Evolutionary conservation across 2,329 filamentous ascomycete genomes (phyloP).

Genomic region (Claviceps purpurea): DNA sequence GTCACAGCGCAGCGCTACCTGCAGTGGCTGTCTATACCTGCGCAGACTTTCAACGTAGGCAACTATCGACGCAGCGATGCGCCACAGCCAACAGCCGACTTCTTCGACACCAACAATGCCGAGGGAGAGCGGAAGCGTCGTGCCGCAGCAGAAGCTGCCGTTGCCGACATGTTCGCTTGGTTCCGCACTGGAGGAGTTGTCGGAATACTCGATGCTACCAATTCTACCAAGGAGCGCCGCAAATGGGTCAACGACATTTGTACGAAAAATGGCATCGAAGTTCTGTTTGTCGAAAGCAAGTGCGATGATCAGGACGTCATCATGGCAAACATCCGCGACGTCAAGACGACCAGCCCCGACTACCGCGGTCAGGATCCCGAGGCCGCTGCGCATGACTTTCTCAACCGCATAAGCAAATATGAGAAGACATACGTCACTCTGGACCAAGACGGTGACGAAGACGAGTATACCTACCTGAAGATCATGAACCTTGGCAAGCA

Average conservation of each 20-base stretch:
- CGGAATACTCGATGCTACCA: constrained; percentile 91
- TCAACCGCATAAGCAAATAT: constrained; percentile 89
- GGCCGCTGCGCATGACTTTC: constrained; percentile 78
- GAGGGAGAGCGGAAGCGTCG: constrained; percentile 83
- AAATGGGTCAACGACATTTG: constrained; percentile 84
- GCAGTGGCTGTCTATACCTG: constrained; percentile 87
- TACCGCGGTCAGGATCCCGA: constrained; percentile 92
- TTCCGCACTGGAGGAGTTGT: constrained; percentile 72
- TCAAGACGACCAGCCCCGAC: constrained; percentile 93
- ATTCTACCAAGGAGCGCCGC: constrained; percentile 80
- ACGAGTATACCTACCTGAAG: constrained; percentile 85
- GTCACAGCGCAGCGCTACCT: constrained; percentile 74
- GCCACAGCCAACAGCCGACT: constrained; percentile 81
- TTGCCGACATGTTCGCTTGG: constrained; percentile 90
- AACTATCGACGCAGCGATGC: constrained; percentile 84
- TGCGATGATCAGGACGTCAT: constrained; percentile 93
- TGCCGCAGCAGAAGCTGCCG: constrained; percentile 80
- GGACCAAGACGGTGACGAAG: constrained; percentile 66
- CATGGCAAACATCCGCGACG: constrained; percentile 95
- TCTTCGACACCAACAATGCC: constrained; percentile 83
- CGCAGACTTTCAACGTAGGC: constrained; percentile 94
- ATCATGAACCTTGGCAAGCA: constrained; percentile 92
- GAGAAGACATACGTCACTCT: constrained; percentile 95
- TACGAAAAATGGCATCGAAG: constrained; percentile 64
- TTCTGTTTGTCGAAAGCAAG: constrained; percentile 91